These are phyloP conservation scores for Jimgerdemannia lactiflua DNA, from an alignment of 192 early-diverging fungal species.

Conservation along the genomic window DNA sequence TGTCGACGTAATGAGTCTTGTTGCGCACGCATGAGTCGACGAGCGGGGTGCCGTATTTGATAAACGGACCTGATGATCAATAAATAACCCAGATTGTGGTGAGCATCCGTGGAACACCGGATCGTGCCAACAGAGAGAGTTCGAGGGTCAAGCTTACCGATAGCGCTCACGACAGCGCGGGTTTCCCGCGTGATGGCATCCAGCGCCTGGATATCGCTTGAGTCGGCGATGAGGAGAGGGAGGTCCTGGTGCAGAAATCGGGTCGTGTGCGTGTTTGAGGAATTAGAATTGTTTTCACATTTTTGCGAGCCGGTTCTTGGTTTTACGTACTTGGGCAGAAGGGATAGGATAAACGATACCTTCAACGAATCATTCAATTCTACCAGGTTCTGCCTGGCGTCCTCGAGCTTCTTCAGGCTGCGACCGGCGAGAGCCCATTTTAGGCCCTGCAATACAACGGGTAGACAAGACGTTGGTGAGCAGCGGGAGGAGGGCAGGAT, in stretches of 20 bases:
- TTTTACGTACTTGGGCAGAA: too few species aligned
- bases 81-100: background rate
- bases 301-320: too few species aligned
- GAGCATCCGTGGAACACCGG: background rate
- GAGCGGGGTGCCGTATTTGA: conserved; percentile 65
- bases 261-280: background rate
- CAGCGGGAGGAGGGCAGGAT: too few species aligned
- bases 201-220: conserved; percentile 53
- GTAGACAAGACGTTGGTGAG: background rate
- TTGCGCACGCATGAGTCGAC: conserved; percentile 66
- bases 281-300: background rate
- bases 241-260: conserved; percentile 32
- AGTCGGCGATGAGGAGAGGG: conserved; percentile 69
- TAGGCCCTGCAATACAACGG: conserved; percentile 30
- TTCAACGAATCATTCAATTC: conserved; percentile 44
- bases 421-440: conserved; percentile 83
- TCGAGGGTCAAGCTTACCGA: conserved; percentile 40
- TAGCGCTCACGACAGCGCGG: conserved; percentile 77
- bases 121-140: too few species aligned
- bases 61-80: conserved; percentile 53
- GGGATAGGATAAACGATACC: conserved; percentile 21
- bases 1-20: conserved; percentile 85
- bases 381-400: conserved; percentile 47
- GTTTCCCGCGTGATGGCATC: conserved; percentile 58
- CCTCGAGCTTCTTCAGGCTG: conserved; percentile 60